phyloP scores from a whole-genome alignment of 208 protist species.

The Wallacemonas rigidus region DNA sequence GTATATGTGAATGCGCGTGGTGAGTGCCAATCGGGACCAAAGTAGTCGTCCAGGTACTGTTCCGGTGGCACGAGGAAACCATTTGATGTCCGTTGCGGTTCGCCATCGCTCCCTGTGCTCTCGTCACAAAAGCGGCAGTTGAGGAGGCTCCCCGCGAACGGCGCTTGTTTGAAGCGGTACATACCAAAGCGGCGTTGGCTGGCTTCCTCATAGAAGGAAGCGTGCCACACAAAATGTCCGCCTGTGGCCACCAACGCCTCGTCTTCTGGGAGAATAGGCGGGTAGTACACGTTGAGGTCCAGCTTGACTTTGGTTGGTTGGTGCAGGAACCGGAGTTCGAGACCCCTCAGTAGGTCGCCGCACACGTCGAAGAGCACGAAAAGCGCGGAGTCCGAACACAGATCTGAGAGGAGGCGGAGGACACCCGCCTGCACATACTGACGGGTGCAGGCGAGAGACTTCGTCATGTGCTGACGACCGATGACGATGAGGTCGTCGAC shows the following conservation, averaged over 20 bases:
- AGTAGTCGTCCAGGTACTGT: conserved; percentile 83
- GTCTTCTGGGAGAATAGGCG: conserved; percentile 41
- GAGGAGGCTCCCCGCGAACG: conserved; percentile 43
- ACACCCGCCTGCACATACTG: not conserved
- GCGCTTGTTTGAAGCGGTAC: conserved; percentile 81
- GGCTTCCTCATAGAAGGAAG: conserved; percentile 76
- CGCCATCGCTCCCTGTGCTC: not conserved
- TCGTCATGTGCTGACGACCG: not conserved
- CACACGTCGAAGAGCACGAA: conserved; percentile 82
- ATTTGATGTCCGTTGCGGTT: not conserved
- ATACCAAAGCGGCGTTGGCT: conserved; percentile 56
- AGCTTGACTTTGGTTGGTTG: conserved; percentile 49
- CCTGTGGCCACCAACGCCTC: conserved; percentile 26
- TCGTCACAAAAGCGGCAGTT: conserved; percentile 46
- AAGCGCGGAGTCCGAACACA: conserved; percentile 22
- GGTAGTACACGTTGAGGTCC: conserved; percentile 90
- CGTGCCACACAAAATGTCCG: conserved; percentile 77
- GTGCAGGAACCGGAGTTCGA: conserved; percentile 84
- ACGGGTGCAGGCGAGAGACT: not conserved
- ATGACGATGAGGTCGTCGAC: conserved; percentile 40
- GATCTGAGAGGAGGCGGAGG: conserved; percentile 34
- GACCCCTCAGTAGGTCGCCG: conserved; percentile 62
- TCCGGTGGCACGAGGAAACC: conserved; percentile 62
- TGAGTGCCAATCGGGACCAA: conserved; percentile 73
- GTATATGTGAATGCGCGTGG: conserved; percentile 74